A percentile compares a stretch with the other conserved stretches of the same genome.
These are phyloP conservation scores for Phyllosticta capitalensis DNA, from an alignment of 2,329 filamentous ascomycete genomes.

Conservation along the genomic window DNA sequence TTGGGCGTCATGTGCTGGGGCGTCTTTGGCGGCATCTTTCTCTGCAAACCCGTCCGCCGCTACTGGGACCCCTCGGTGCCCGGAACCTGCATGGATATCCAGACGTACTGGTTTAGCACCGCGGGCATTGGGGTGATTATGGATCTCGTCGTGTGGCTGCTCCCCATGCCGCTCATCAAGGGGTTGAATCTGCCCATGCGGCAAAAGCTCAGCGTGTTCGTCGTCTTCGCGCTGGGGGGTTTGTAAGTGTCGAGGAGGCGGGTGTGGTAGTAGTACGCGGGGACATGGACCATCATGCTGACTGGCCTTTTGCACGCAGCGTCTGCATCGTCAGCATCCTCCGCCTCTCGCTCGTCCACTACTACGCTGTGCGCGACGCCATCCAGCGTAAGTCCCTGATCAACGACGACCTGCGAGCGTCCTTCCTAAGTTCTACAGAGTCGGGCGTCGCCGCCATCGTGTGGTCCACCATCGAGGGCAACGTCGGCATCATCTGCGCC, in stretches of 20 bases:
- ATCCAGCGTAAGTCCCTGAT: neutral
- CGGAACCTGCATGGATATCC: constrained; percentile 24
- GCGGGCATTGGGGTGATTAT: constrained; percentile 23
- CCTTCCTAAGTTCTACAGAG: neutral
- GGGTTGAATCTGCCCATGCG: constrained; percentile 23
- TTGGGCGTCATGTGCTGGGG: constrained; percentile 21
- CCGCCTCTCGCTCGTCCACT: constrained; percentile 21
- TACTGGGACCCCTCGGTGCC: constrained; percentile 24
- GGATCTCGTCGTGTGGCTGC: constrained; percentile 24
- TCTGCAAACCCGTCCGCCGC: constrained; percentile 23
- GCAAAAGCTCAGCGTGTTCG: constrained; percentile 27
- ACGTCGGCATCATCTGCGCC: constrained; percentile 72
- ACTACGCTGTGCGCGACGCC: constrained; percentile 20
- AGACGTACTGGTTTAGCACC: constrained; percentile 22
- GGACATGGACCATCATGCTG: too few species aligned
- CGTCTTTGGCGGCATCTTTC: constrained; percentile 24
- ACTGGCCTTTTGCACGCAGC: constrained; percentile 13
- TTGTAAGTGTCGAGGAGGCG: constrained; percentile 22
- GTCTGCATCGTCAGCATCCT: constrained; percentile 26
- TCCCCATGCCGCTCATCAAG: constrained; percentile 23
- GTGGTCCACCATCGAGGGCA: constrained; percentile 58
- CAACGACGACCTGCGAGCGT: neutral
- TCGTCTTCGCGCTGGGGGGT: constrained; percentile 29
- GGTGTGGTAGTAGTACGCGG: neutral
- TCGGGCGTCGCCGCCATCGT: constrained; percentile 1